Conservation (phyloP, 2,329 filamentous ascomycete species). For the Fusarium verrucosum region DNA sequence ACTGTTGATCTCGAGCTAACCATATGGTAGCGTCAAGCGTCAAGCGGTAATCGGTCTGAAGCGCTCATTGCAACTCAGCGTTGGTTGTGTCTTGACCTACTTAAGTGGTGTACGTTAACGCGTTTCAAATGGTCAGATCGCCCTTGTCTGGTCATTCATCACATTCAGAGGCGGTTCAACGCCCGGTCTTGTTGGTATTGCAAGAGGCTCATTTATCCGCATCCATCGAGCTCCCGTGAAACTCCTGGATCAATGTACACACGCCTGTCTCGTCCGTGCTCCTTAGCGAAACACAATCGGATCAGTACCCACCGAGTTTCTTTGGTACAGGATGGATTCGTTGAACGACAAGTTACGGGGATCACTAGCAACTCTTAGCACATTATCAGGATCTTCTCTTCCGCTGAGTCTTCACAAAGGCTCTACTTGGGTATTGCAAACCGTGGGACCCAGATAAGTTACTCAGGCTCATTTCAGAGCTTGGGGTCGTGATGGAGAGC, state of each 20-base stretch:
- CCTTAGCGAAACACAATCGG: conserved; percentile 21
- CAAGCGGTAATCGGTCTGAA: conserved; percentile 14
- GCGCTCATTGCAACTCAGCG: conserved; percentile 22
- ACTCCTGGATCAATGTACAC: conserved; percentile 17
- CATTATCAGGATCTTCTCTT: conserved; percentile 18
- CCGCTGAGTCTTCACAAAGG: not conserved
- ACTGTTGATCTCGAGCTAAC: conserved; percentile 8
- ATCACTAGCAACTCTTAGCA: conserved; percentile 29
- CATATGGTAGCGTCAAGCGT: conserved; percentile 1
- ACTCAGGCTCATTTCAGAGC: not conserved
- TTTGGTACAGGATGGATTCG: conserved; percentile 20
- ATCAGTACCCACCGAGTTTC: conserved; percentile 31
- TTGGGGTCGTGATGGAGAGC: not conserved
- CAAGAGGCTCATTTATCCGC: no score
- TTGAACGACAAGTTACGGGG: conserved; percentile 32
- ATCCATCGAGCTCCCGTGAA: not conserved
- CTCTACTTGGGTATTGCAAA: conserved; percentile 1
- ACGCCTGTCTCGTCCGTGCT: conserved; percentile 18
- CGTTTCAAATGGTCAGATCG: conserved; percentile 6
- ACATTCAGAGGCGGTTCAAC: conserved; percentile 14
- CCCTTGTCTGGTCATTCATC: not conserved
- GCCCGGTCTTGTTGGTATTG: not conserved
- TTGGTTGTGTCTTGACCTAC: conserved; percentile 11
- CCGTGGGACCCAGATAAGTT: not conserved
- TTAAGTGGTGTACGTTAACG: conserved; percentile 19